Evolutionary conservation across 2,329 filamentous ascomycete genomes (phyloP).

Genomic region (Diaporthe sp.): DNA sequence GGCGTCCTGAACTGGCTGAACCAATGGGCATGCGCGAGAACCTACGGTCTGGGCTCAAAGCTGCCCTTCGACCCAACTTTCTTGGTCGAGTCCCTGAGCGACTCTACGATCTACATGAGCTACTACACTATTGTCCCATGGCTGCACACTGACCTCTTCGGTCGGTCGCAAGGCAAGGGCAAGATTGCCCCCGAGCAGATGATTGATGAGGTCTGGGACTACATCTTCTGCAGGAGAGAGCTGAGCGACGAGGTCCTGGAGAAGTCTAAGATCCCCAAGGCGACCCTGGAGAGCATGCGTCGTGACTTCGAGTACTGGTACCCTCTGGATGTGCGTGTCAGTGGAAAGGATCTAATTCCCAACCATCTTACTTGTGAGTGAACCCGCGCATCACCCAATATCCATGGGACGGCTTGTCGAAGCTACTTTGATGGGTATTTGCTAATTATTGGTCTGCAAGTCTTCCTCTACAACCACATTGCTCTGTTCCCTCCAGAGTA

Average conservation of each 20-base stretch:
- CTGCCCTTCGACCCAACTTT: conserved; percentile 94
- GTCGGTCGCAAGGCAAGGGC: conserved; percentile 76
- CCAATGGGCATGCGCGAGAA: conserved; percentile 94
- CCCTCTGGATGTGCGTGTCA: conserved; percentile 88
- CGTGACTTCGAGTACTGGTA: conserved; percentile 98
- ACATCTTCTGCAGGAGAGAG: conserved; percentile 86
- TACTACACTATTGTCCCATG: conserved; percentile 78
- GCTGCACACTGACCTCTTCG: conserved; percentile 90
- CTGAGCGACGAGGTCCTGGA: conserved; percentile 74
- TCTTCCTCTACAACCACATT: conserved; percentile 94
- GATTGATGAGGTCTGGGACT: conserved; percentile 97
- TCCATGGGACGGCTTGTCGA: too few relatives aligned
- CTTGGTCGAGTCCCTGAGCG: conserved; percentile 91
- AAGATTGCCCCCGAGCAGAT: conserved; percentile 87
- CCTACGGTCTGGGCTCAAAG: conserved; percentile 92
- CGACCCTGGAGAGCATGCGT: conserved; percentile 83
- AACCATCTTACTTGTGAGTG: conserved; percentile 84
- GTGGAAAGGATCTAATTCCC: conserved; percentile 92
- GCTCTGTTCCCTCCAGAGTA: conserved; percentile 90
- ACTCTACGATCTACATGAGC: conserved; percentile 93
- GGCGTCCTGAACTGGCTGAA: conserved; percentile 92
- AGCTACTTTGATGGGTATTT: background rate
- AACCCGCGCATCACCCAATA: conserved; percentile 58
- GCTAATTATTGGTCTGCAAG: conserved; percentile 53
- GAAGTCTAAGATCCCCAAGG: conserved; percentile 79